These are phyloP conservation scores for Naganishia onofrii DNA, from an alignment of 768 basidiomycete genomes.

Conservation along the genomic window DNA sequence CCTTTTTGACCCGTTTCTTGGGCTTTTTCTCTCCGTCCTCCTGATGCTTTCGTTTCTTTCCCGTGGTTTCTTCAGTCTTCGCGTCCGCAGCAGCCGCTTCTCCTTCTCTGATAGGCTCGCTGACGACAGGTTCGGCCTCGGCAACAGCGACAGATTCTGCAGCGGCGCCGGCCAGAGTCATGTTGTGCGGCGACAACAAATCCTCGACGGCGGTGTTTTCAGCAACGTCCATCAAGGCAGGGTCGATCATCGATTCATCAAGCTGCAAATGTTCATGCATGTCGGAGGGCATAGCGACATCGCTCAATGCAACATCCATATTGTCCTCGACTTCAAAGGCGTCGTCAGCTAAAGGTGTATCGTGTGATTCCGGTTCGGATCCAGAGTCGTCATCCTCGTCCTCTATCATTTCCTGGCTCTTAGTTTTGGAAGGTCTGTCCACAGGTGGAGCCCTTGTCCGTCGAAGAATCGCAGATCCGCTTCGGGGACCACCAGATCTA, in stretches of 20 bases:
- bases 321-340: not conserved
- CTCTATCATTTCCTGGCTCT: conserved; percentile 10
- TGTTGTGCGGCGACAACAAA: not conserved
- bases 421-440: conserved; percentile 6
- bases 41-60: conserved; percentile 5
- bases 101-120: not conserved
- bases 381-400: conserved; percentile 13
- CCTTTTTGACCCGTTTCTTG: not conserved
- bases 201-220: not conserved
- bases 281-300: not conserved
- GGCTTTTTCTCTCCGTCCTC: conserved; percentile 1
- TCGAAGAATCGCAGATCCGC: conserved; percentile 7
- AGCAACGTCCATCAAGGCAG: conserved; percentile 1
- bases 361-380: conserved; percentile 10
- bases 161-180: not conserved
- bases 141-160: not conserved
- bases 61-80: not conserved
- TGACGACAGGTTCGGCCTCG: not conserved
- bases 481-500: conserved; percentile 3
- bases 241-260: conserved; percentile 11
- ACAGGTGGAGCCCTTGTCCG: conserved; percentile 1
- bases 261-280: not conserved
- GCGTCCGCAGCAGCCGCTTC: not conserved
- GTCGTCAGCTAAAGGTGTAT: not conserved
- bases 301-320: not conserved